Percentiles rank a stretch among this genome's conserved stretches.
Conservation (phyloP, 768 basidiomycete species). For the Pleurotus salmoneostramineus region DNA sequence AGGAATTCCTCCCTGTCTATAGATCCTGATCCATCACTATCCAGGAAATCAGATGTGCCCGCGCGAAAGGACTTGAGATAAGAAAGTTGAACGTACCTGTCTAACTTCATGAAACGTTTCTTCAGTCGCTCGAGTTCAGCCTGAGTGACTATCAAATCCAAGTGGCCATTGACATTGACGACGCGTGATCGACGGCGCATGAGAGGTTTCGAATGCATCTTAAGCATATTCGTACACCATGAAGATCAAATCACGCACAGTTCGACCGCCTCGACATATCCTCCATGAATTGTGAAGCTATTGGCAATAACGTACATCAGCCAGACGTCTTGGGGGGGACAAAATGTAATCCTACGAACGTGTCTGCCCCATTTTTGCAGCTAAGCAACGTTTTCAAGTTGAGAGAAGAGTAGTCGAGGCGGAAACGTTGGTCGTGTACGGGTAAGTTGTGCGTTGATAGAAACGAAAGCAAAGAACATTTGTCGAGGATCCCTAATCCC, state of each 20-base stretch:
- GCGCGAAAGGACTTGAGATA: not conserved
- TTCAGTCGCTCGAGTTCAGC: conserved; percentile 92
- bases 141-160: conserved; percentile 70
- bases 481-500: not conserved
- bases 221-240: not conserved
- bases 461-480: not conserved
- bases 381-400: conserved; percentile 7
- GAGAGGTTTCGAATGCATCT: too few relatives aligned
- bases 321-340: not conserved
- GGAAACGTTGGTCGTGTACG: not conserved
- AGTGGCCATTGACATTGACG: not conserved
- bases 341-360: conserved; percentile 44
- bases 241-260: conserved; percentile 45
- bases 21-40: conserved; percentile 92
- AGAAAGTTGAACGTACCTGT: conserved; percentile 57
- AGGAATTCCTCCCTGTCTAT: conserved; percentile 99
- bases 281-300: conserved; percentile 94
- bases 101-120: conserved; percentile 99
- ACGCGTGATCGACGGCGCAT: not conserved
- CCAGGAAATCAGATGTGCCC: not conserved
- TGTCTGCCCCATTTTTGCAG: conserved; percentile 74
- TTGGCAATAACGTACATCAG: not conserved
- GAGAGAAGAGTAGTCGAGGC: not conserved
- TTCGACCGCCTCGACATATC: conserved; percentile 98
- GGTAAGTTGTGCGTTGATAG: not conserved